Evolutionary conservation across 2,329 filamentous ascomycete species (phyloP).

Genomic region (Colletotrichum musae): DNA sequence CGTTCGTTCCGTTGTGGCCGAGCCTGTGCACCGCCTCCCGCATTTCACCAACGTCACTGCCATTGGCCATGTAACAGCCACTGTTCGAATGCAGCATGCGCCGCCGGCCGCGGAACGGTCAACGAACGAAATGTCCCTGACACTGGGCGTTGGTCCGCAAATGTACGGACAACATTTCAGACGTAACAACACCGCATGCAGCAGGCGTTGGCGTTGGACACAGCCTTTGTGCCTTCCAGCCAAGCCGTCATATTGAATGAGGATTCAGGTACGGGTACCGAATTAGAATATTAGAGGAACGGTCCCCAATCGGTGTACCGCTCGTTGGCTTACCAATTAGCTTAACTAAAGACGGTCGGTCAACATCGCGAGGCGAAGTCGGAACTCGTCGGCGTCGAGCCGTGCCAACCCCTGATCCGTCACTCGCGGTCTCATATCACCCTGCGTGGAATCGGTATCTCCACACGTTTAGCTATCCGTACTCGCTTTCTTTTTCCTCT

Average conservation of each 20-base stretch:
- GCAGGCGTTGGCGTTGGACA: not conserved
- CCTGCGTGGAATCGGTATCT: conserved; percentile 1
- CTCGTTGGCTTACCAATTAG: not conserved
- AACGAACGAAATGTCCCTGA: conserved; percentile 3
- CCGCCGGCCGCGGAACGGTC: not conserved
- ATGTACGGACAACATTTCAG: not conserved
- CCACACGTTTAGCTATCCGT: conserved; percentile 19
- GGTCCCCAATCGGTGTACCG: not conserved
- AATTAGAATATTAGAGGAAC: not conserved
- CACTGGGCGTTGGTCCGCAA: not conserved
- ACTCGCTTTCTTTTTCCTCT: conserved; percentile 34
- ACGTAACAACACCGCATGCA: not conserved
- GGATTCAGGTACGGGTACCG: not conserved
- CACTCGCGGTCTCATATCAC: not conserved
- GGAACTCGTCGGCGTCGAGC: not conserved
- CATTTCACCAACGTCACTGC: not conserved
- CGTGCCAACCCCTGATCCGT: conserved; percentile 12
- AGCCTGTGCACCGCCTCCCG: conserved; percentile 5
- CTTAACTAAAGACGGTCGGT: not conserved
- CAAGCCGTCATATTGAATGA: not conserved
- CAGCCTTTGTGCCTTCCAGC: not conserved
- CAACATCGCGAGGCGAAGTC: not conserved
- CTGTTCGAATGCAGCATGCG: conserved; percentile 7
- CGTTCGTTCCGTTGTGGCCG: not conserved
- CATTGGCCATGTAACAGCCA: not conserved